Evolutionary conservation across 768 basidiomycete species (phyloP).

Genomic region (button mushroom (Agaricus bisporus)): DNA sequence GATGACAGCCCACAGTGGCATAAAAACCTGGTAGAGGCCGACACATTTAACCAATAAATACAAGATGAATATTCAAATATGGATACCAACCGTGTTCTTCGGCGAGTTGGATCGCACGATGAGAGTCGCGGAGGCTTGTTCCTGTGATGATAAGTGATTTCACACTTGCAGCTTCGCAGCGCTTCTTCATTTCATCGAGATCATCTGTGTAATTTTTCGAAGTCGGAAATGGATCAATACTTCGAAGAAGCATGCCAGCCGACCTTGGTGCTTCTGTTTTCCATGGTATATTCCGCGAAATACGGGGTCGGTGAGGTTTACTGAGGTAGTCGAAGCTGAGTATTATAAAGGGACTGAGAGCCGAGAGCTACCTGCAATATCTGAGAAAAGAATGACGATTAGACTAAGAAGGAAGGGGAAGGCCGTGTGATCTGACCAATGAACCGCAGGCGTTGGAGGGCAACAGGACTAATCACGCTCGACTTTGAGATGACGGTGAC

Average conservation of each 20-base stretch:
- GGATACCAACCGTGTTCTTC: constrained; percentile 39
- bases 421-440: background rate
- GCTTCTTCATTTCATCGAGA: constrained; percentile 47
- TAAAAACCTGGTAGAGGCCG: constrained; percentile 41
- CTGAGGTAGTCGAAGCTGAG: constrained; percentile 6
- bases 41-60: background rate
- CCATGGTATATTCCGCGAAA: constrained; percentile 48
- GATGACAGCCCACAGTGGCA: constrained; percentile 77
- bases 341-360: background rate
- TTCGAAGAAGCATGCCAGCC: constrained; percentile 2
- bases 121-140: constrained; percentile 59
- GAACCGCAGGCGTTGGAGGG: constrained; percentile 1
- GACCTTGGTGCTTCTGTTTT: constrained; percentile 45
- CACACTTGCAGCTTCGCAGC: constrained; percentile 56
- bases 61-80: background rate
- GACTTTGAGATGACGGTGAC: constrained; percentile 6
- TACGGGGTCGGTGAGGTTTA: constrained; percentile 46
- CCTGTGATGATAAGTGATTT: constrained; percentile 74
- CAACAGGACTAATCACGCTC: background rate
- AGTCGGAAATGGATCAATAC: background rate
- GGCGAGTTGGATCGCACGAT: constrained; percentile 55
- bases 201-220: constrained; percentile 41
- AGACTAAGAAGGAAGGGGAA: background rate
- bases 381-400: background rate
- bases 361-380: background rate